phyloP scores from a whole-genome alignment of 78 protist genomes.

The Bodo saltans region DNA sequence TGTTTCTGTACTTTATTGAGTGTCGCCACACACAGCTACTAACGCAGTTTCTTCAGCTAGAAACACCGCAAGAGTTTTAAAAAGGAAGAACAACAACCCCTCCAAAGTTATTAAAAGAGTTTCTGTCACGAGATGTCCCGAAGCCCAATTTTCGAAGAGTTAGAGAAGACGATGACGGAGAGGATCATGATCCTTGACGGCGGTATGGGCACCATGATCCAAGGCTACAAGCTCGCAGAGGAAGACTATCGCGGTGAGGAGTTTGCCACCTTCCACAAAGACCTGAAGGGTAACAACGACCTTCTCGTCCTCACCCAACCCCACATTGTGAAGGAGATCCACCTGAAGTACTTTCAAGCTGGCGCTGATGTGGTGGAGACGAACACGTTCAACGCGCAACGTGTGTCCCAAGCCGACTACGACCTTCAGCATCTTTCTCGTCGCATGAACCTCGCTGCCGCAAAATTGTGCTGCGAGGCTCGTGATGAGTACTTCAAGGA shows the following conservation, averaged over 20 bases:
- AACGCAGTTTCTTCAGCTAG: no score
- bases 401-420: constrained; percentile 92
- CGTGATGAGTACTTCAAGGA: constrained; percentile 24
- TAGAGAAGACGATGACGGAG: constrained; percentile 40
- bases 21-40: no score
- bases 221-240: constrained; percentile 76
- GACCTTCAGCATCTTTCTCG: constrained; percentile 60
- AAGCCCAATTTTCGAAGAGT: constrained; percentile 16
- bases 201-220: constrained; percentile 97
- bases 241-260: constrained; percentile 81
- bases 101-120: no score
- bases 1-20: no score
- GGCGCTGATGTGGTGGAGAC: constrained; percentile 98
- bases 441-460: constrained; percentile 64
- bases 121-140: background rate
- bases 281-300: constrained; percentile 96
- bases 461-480: constrained; percentile 59
- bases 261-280: constrained; percentile 70
- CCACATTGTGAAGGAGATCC: constrained; percentile 74
- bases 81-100: no score
- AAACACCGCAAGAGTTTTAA: no score
- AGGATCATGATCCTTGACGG: constrained; percentile 90
- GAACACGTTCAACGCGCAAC: constrained; percentile 88
- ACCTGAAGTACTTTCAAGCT: constrained; percentile 73
- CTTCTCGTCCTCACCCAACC: constrained; percentile 86